Evolutionary conservation across 2,329 filamentous ascomycete genomes (phyloP), one percentile per base, ranked within the genome.

Genomic region (Aspergillus bombycis): DNA sequence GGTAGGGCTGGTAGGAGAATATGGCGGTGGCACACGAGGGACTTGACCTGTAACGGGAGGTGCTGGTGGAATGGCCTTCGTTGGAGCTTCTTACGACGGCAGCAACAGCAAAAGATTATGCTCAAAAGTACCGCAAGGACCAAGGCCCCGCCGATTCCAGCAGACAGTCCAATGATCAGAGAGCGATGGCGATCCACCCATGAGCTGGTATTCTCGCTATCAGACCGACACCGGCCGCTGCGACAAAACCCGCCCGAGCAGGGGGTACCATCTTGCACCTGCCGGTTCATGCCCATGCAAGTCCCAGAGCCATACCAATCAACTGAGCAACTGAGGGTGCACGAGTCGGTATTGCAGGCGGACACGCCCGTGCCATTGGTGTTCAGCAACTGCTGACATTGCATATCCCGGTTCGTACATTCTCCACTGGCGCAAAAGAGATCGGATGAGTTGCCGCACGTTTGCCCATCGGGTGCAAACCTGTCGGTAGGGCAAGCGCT

Each of bases 131-230:
- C 4, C 1, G 58, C 61, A 19, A 69, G 64, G 8, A 69, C 30
- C 2, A 69, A 38, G 0, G 59, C 57, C 2, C 67, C 65, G 0
- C 65, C 67, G 14, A 69, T 62, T 2, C 67, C 67, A 6, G 64
- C 64, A 11, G 60, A 55, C 1, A 69, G 59, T 2, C 67, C 67
- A 30, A 69, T 68, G 1, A 69, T 59, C 14, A 69, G 41, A 0
- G 57, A 50, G 0, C 57, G 54, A 23, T 68, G 54, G 1, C 57
- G 56, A 23, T 67, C 53, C 19, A 68, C 50, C 67, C 67, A 68
- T 2, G 65, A 67, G 2, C 34, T 26, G 10, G 6, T 41, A 14
- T 26, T 2, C 2, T 26, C 30, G 23, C 28, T 59, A 0, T n/a
- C 48, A 8, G 45, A 48, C 7, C 46, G 58, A 23, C 65, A 65